Base-by-base conservation (phyloP, 108 stramenopile genomes). In the Schizochytrium sp. region DNA sequence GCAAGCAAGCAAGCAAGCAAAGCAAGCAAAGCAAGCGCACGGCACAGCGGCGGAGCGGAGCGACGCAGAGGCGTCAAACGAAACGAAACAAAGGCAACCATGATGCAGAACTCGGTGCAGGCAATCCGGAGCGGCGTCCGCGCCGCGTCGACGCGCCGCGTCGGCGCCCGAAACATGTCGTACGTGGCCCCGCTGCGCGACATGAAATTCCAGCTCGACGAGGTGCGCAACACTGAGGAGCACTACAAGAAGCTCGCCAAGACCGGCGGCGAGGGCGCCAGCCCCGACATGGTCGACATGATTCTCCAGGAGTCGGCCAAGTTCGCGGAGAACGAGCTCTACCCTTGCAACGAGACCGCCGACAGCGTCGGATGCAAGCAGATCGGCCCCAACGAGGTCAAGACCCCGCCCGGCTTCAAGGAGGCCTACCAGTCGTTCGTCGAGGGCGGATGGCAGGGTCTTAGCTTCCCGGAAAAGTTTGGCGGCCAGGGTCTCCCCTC, bases 161-260 rank as follows among this genome's bases (percentile, higher is more conserved):
- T 69, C 21, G 63, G 14, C 63, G 63, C 63, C 10, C 76, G 76
- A 2, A 28, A 23, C 10, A 83, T 83, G 76, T 47, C 76, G 51
- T 83, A 83, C 76, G 51, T 25, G 28, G 76, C 51, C 16, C 76
- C 76, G n/a, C 45, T 83, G 76, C 76, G 76, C 48, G 76, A 83
- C 48, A 53, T 83, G 76, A 47, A 83, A 23, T 83, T 83, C 76
- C 51, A 53, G 76, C 25, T 71, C 57, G 18, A 90, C 58, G 89
- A 90, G 87, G 88, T 90, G 76, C 58, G 28, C 53, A 41, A 88
- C 72, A 43, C 72, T 1, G 58, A 58, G 23, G 43, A 5, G 5
- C 90, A 90, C 90, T 90, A 90, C 90, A 88, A 88, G 87, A 88
- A 88, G 87, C 60, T 90, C 23, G 25, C 45, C 48, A 83, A 83